Evolutionary conservation across 441 rosid species (phyloP).

Genomic region (Gossypium davidsonii): DNA sequence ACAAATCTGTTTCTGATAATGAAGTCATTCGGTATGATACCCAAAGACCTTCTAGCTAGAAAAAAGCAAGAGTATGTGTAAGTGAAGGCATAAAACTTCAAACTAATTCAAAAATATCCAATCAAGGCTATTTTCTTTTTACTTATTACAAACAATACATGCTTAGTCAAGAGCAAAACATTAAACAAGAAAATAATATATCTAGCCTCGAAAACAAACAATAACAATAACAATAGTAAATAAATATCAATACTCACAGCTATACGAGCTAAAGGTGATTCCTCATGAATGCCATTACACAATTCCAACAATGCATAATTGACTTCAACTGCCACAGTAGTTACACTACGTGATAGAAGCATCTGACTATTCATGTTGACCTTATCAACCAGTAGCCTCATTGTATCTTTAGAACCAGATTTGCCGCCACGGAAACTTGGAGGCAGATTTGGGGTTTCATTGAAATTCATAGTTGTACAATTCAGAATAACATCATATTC

Average conservation of each 20-base stretch:
- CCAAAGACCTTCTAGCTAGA: constrained; percentile 98
- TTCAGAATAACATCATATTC: constrained; percentile 80
- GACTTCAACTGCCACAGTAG: constrained; percentile 79
- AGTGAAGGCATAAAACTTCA: constrained; percentile 7
- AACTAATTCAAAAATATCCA: constrained; percentile 7
- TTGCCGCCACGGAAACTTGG: constrained; percentile 84
- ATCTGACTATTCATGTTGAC: constrained; percentile 86
- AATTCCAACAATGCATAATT: constrained; percentile 86
- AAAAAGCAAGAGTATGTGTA: constrained; percentile 18
- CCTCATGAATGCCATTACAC: constrained; percentile 75
- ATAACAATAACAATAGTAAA: constrained; percentile 1
- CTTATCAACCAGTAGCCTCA: constrained; percentile 77
- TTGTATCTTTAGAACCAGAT: constrained; percentile 65
- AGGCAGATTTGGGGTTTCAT: constrained; percentile 85
- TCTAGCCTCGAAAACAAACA: background rate
- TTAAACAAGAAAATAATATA: background rate
- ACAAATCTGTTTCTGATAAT: constrained; percentile 84
- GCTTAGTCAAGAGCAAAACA: background rate
- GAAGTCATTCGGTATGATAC: constrained; percentile 89
- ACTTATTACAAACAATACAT: constrained; percentile 2
- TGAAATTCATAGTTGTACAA: constrained; percentile 60
- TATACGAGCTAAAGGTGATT: constrained; percentile 84
- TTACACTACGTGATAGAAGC: constrained; percentile 76
- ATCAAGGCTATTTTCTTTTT: constrained; percentile 9
- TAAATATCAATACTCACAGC: constrained; percentile 47